Evolutionary conservation across 176 grass and related monocot species (phyloP).

Genomic region (Canna indica): DNA sequence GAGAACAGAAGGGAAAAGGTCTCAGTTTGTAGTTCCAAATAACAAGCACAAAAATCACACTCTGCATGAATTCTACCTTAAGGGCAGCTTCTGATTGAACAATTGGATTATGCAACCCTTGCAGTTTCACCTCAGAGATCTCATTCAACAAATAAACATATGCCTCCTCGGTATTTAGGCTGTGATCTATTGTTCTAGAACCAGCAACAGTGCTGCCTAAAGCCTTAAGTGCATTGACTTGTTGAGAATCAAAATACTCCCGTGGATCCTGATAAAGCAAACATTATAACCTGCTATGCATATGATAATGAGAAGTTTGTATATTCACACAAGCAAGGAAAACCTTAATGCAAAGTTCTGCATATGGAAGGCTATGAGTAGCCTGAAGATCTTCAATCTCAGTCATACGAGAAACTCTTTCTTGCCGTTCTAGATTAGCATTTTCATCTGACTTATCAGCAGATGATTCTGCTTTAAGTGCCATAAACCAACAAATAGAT

Average conservation of each 20-base stretch:
- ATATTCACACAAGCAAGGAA: slow-evolving; percentile 8
- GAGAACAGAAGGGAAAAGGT: background rate
- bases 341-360: slow-evolving; percentile 89
- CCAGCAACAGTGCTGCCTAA: slow-evolving; percentile 50
- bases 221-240: slow-evolving; percentile 85
- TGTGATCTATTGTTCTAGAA: slow-evolving; percentile 37
- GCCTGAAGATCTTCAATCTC: slow-evolving; percentile 86
- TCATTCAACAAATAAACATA: slow-evolving; percentile 59
- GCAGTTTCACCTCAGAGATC: slow-evolving; percentile 59
- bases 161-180: slow-evolving; percentile 52
- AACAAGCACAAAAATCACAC: background rate
- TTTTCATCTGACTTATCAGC: slow-evolving; percentile 46
- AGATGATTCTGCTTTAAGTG: slow-evolving; percentile 41
- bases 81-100: slow-evolving; percentile 61
- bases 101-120: slow-evolving; percentile 40
- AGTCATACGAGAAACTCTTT: slow-evolving; percentile 75
- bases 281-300: background rate
- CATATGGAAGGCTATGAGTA: slow-evolving; percentile 41
- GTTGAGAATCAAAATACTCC: slow-evolving; percentile 95
- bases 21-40: background rate
- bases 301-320: background rate
- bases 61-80: slow-evolving; percentile 44
- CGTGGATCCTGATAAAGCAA: slow-evolving; percentile 67
- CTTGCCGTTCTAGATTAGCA: slow-evolving; percentile 35
- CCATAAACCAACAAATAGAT: slow-evolving; percentile 15